Percentiles rank a stretch among this genome's conserved stretches.
phyloP scores from a whole-genome alignment of 352 stramenopile genomes.

The Globisporangium sylvaticum region DNA sequence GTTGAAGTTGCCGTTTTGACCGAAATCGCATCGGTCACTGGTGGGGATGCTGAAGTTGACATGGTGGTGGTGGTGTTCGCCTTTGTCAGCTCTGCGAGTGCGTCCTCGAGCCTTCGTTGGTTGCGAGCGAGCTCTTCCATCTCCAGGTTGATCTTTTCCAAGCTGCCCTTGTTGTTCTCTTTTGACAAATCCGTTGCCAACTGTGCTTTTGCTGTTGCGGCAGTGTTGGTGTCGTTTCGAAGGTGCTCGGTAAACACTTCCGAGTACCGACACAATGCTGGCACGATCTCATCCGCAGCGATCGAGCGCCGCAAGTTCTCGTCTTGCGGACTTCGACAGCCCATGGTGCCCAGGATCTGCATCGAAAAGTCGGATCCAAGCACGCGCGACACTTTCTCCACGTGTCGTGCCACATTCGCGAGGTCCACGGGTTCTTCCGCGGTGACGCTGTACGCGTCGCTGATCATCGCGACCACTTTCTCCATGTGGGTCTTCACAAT shows the following conservation, averaged over 20 bases:
- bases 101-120: constrained; percentile 33
- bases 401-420: constrained; percentile 28
- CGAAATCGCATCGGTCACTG: neutral
- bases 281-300: constrained; percentile 32
- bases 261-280: constrained; percentile 44
- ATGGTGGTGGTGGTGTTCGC: neutral
- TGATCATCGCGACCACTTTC: constrained; percentile 59
- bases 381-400: constrained; percentile 54
- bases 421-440: constrained; percentile 59
- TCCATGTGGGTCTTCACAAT: constrained; percentile 67
- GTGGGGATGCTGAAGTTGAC: neutral
- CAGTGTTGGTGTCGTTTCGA: constrained; percentile 22
- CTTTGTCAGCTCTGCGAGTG: constrained; percentile 21
- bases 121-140: constrained; percentile 40
- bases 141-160: constrained; percentile 24
- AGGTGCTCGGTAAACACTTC: constrained; percentile 58
- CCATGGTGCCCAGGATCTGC: constrained; percentile 51
- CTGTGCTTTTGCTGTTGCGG: constrained; percentile 16
- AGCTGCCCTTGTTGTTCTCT: neutral
- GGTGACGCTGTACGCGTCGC: constrained; percentile 63
- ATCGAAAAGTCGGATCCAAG: constrained; percentile 67
- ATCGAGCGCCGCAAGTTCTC: constrained; percentile 26
- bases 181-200: constrained; percentile 21
- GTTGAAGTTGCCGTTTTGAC: neutral
- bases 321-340: constrained; percentile 25